Conservation (phyloP, 2,329 filamentous ascomycete species). For the Colletotrichum spaethianum region DNA sequence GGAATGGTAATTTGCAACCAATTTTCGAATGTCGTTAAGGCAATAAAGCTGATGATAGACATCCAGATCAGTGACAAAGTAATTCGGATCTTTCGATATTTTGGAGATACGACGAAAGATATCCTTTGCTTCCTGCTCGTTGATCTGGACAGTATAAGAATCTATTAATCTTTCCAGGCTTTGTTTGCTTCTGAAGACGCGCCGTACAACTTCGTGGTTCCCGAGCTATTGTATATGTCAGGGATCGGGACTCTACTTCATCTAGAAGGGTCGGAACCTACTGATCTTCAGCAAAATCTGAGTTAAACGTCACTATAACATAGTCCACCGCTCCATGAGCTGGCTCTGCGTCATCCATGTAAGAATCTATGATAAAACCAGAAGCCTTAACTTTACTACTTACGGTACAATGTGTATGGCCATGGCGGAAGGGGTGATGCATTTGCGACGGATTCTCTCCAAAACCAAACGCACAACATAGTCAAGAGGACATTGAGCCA, state of each 20-base stretch:
- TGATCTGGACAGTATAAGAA: neutral
- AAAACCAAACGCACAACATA: neutral
- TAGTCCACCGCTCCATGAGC: neutral
- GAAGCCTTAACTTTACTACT: neutral
- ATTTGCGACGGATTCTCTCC: neutral
- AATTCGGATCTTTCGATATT: neutral
- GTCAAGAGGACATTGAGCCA: neutral
- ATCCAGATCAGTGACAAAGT: neutral
- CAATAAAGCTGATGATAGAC: neutral
- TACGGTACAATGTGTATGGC: neutral
- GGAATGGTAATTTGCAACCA: neutral
- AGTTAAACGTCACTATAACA: neutral
- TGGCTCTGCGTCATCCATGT: neutral
- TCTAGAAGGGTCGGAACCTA: neutral
- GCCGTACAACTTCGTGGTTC: neutral
- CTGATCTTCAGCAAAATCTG: neutral
- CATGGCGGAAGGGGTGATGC: neutral
- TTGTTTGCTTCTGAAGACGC: neutral
- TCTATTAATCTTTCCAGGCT: neutral
- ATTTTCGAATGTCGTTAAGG: neutral
- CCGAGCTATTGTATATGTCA: neutral
- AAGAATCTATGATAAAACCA: neutral
- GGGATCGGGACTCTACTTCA: neutral
- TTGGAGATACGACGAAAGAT: neutral
- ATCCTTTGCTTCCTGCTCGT: neutral